Percentiles rank a stretch among this genome's conserved stretches.
phyloP scores from a whole-genome alignment of 225 moss, liverwort and hornwort species.

The Straminergon stramineum region DNA sequence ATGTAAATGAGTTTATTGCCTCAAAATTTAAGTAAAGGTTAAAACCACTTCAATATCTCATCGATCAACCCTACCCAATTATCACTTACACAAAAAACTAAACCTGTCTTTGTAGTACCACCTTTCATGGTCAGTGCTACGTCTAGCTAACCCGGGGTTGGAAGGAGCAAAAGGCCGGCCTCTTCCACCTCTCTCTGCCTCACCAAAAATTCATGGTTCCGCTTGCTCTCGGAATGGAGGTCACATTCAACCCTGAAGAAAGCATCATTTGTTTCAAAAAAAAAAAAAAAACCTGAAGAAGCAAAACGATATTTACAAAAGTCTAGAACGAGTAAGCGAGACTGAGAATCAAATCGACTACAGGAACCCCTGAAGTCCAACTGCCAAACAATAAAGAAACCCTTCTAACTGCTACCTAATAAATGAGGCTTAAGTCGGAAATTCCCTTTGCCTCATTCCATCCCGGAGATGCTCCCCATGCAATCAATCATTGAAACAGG shows the following conservation, averaged over 20 bases:
- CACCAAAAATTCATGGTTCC: not conserved
- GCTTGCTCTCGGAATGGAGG: not conserved
- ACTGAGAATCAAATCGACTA: not conserved
- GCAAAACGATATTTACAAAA: not conserved
- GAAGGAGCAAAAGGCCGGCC: not conserved
- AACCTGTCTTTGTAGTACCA: not conserved
- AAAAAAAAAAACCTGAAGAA: no score
- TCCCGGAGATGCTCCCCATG: not conserved
- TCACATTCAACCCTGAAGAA: not conserved
- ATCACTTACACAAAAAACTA: not conserved
- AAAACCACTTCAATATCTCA: not conserved
- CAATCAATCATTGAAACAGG: slow-evolving; percentile 1
- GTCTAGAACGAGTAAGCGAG: not conserved
- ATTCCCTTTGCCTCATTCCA: not conserved
- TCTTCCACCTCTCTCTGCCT: not conserved
- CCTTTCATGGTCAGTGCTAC: no score
- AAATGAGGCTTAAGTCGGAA: not conserved
- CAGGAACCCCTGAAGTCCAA: not conserved
- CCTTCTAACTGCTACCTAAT: not conserved
- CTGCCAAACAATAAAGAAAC: not conserved
- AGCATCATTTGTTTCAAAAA: no score
- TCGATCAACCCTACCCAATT: not conserved
- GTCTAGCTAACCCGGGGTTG: not conserved
- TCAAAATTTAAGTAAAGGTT: not conserved
- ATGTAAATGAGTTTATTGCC: not conserved